Evolutionary conservation across 1,284 basidiomycete species (phyloP), one percentile per base, ranked within the genome.

Genomic region (Ceratobasidium sp.): DNA sequence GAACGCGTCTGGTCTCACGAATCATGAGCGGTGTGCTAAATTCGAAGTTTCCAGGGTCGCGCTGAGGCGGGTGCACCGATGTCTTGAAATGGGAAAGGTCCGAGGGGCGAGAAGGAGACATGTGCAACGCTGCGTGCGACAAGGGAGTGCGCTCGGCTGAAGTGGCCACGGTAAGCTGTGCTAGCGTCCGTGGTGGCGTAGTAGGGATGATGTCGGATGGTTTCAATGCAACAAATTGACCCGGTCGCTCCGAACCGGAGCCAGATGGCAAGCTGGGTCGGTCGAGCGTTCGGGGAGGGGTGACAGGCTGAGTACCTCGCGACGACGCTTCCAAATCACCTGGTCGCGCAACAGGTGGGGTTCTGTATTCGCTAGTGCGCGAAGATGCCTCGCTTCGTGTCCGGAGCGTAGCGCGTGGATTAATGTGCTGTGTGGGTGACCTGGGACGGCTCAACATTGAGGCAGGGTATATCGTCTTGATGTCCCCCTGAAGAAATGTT

Each of bases 31-130:
- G 60, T 31, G 60, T 65, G 25, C 47, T 34, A 25, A 65, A 53
- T 12, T 65, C 60, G 13, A 40, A 40, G 27, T 42, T 22, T 3
- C 35, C 27, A 22, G 56, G 32, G 42, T 60, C 56, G 27, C 70
- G 54, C 10, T 64, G 40, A 29, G 69, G 69, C 5, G 70, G 70
- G 27, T 69, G 68, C 6, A 69, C 53, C 3, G 58, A 69, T 32
- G 69, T 68, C 42, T 71, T 71, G 54, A 69, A 71, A 31, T 71
- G 70, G 20, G 60, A 55, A n/a, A 69, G 53, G 32, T 71, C 68
- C 13, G 70, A 71, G 0, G 68, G 68, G 35, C 68, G 58, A n/a
- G 68, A 68, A 27, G 70, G 70, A 1, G 70, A 71, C 70, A 71
- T 69, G 45, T 69, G 70, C 8, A 67, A 45, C n/a, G 68, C 68